A percentile compares a stretch with the other conserved stretches of the same genome.
These are phyloP conservation scores for Bryoglossum gracile DNA, from an alignment of 495 filamentous ascomycete genomes.

Conservation along the genomic window DNA sequence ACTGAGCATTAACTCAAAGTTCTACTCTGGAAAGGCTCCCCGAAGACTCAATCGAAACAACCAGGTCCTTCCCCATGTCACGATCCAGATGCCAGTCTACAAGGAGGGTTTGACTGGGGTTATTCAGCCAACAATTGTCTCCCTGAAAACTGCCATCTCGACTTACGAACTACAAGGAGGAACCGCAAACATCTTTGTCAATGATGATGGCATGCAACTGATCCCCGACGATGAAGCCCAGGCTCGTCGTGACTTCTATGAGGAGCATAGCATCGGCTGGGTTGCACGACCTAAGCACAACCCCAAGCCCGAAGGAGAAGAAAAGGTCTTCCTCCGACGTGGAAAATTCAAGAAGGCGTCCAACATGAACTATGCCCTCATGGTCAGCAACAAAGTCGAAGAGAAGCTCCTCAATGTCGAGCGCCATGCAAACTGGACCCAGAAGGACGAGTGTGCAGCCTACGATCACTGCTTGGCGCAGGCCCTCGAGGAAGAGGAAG, in stretches of 20 bases:
- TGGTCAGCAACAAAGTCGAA: conserved; percentile 51
- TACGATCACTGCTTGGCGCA: conserved; percentile 43
- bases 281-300: conserved; percentile 50
- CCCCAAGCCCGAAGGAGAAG: too few species aligned
- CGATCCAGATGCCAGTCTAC: conserved; percentile 32
- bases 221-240: conserved; percentile 10
- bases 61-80: conserved; percentile 13
- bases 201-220: conserved; percentile 63
- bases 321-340: conserved; percentile 41
- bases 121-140: conserved; percentile 30
- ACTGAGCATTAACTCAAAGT: conserved; percentile 8
- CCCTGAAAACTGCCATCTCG: conserved; percentile 29
- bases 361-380: conserved; percentile 63
- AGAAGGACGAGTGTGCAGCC: conserved; percentile 42
- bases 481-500: conserved; percentile 49
- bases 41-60: neutral
- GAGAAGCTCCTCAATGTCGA: conserved; percentile 37
- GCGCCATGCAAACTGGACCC: conserved; percentile 35
- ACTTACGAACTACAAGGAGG: conserved; percentile 58
- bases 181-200: conserved; percentile 63
- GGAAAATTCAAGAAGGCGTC: conserved; percentile 69
- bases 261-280: conserved; percentile 54
- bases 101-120: conserved; percentile 29
- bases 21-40: conserved; percentile 8
- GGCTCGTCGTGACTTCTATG: conserved; percentile 53